phyloP scores from a whole-genome alignment of 352 stramenopile species.

The Peronospora destructor region DNA sequence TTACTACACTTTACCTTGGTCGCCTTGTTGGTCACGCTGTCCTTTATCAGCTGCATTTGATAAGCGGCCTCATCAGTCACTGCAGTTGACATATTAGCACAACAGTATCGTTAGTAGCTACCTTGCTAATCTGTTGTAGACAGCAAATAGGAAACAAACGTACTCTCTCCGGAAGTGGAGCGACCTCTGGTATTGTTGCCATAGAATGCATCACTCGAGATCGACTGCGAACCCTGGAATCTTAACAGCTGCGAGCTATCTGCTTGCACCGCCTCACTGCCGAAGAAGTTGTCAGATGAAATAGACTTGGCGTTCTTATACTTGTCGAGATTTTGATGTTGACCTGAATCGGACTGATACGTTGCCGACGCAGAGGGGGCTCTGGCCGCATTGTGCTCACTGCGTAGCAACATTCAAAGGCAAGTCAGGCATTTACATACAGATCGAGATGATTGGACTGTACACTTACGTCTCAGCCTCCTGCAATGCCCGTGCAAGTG shows the following conservation, averaged over 20 bases:
- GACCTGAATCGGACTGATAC: slow-evolving; percentile 21
- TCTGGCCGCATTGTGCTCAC: slow-evolving; percentile 20
- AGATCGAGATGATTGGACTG: neutral
- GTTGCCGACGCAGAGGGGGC: slow-evolving; percentile 12
- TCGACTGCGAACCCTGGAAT: slow-evolving; percentile 77
- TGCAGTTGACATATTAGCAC: slow-evolving; percentile 9
- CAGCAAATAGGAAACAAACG: slow-evolving; percentile 9
- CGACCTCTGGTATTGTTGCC: slow-evolving; percentile 47
- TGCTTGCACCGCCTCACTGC: slow-evolving; percentile 44
- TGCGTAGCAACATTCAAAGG: slow-evolving; percentile 8
- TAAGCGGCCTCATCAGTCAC: slow-evolving; percentile 78
- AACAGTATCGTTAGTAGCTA: slow-evolving; percentile 3
- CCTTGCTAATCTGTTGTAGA: neutral
- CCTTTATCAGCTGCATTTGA: slow-evolving; percentile 82
- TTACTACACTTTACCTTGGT: slow-evolving; percentile 42
- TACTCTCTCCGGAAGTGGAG: slow-evolving; percentile 64
- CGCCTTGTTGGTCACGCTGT: slow-evolving; percentile 73
- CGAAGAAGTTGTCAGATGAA: slow-evolving; percentile 88
- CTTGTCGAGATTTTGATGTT: slow-evolving; percentile 75
- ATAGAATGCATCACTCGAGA: slow-evolving; percentile 86
- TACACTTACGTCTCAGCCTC: slow-evolving; percentile 64
- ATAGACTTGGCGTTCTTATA: slow-evolving; percentile 91
- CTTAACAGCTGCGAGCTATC: slow-evolving; percentile 61
- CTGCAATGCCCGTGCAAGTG: slow-evolving; percentile 73
- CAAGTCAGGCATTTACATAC: neutral